Conservation (phyloP, 108 stramenopile genomes). For the Skeletonema potamos region DNA sequence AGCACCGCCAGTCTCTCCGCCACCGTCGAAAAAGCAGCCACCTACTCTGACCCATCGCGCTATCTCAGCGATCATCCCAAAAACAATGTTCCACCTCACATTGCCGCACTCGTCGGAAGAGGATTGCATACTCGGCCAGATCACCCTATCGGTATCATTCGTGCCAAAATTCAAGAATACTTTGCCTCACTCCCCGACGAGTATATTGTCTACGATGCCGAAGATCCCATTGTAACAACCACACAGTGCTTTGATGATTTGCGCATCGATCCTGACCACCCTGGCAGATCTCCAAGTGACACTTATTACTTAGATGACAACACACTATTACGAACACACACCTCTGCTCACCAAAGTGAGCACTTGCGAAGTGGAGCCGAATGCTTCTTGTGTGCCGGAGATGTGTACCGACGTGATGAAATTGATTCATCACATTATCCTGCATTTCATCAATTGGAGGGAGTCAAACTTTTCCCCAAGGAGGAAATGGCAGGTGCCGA, state of each 20-base stretch:
- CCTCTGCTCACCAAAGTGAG: conserved; percentile 92
- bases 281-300: conserved; percentile 84
- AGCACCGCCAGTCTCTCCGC: conserved; percentile 13
- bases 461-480: conserved; percentile 59
- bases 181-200: conserved; percentile 47
- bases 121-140: conserved; percentile 54
- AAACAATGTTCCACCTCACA: conserved; percentile 78
- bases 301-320: conserved; percentile 88
- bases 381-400: conserved; percentile 87
- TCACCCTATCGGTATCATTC: conserved; percentile 84
- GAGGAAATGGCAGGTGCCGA: conserved; percentile 31
- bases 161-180: conserved; percentile 75
- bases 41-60: conserved; percentile 43
- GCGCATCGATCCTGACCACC: conserved; percentile 89
- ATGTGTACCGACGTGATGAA: conserved; percentile 95
- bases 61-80: conserved; percentile 51
- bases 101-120: conserved; percentile 71
- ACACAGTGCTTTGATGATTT: conserved; percentile 76
- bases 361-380: conserved; percentile 73
- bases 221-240: conserved; percentile 77
- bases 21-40: conserved; percentile 29
- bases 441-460: conserved; percentile 98
- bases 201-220: conserved; percentile 61
- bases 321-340: conserved; percentile 90
- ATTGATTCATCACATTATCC: conserved; percentile 95